Conservation (phyloP, 2,329 filamentous ascomycete species). For the Curvularia spicifera region DNA sequence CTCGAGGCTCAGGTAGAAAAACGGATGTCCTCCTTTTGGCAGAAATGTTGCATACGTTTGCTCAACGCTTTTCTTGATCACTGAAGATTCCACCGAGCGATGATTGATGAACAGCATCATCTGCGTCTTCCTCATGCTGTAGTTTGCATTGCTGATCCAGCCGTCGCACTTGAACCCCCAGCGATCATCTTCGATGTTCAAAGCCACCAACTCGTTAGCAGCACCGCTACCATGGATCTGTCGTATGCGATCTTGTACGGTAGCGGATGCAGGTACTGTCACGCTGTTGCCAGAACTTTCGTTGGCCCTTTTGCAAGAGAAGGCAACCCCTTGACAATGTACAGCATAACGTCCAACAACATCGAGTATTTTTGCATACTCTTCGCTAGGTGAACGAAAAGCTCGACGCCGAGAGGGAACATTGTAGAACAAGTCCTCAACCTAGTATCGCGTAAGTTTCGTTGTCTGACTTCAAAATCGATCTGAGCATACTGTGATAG, state of each 20-base stretch:
- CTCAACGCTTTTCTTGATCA: constrained; percentile 88
- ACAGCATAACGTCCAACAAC: constrained; percentile 92
- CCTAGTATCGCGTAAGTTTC: constrained; percentile 48
- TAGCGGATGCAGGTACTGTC: constrained; percentile 76
- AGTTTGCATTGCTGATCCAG: constrained; percentile 90
- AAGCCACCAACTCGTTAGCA: constrained; percentile 85
- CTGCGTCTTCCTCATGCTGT: constrained; percentile 86
- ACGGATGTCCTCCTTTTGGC: constrained; percentile 93
- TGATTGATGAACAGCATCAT: constrained; percentile 96
- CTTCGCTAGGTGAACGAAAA: constrained; percentile 89
- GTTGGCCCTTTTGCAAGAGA: constrained; percentile 95
- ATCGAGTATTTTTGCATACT: constrained; percentile 97
- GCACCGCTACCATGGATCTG: constrained; percentile 85
- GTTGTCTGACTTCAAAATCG: not conserved
- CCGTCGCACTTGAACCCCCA: constrained; percentile 86
- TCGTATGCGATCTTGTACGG: constrained; percentile 80
- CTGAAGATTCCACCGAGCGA: constrained; percentile 85
- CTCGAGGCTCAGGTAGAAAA: constrained; percentile 88
- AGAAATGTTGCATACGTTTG: constrained; percentile 87
- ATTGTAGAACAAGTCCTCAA: constrained; percentile 98
- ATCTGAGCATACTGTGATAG: constrained; percentile 73
- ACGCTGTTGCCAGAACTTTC: constrained; percentile 79
- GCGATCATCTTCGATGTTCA: constrained; percentile 72
- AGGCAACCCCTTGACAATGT: constrained; percentile 88
- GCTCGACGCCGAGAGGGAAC: constrained; percentile 85